Conservation (phyloP, 2,329 filamentous ascomycete genomes). For the Grosmannia penicillata region DNA sequence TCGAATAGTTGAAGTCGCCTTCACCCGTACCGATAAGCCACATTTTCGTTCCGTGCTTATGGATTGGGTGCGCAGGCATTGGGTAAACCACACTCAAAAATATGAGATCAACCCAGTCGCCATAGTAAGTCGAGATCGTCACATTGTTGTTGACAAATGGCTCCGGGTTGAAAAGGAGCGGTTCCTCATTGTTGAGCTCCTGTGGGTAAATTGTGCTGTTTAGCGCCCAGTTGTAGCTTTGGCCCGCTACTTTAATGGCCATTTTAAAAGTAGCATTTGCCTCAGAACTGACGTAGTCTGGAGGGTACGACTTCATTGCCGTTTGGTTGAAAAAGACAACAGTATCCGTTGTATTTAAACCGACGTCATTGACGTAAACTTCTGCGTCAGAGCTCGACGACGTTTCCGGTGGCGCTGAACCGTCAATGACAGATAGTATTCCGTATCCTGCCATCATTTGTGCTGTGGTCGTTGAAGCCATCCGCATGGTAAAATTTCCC, state of each 20-base stretch:
- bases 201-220: slow-evolving; percentile 28
- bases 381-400: slow-evolving; percentile 22
- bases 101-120: slow-evolving; percentile 42
- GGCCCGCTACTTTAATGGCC: slow-evolving; percentile 22
- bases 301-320: slow-evolving; percentile 30
- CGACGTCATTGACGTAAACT: slow-evolving; percentile 29
- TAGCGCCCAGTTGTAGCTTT: slow-evolving; percentile 37
- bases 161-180: slow-evolving; percentile 30
- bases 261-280: slow-evolving; percentile 32
- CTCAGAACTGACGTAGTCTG: slow-evolving; percentile 22
- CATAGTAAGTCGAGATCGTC: slow-evolving; percentile 29
- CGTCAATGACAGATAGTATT: slow-evolving; percentile 24
- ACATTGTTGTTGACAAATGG: slow-evolving; percentile 23
- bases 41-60: slow-evolving; percentile 50
- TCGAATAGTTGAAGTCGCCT: slow-evolving; percentile 34
- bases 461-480: slow-evolving; percentile 29
- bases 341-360: slow-evolving; percentile 22
- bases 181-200: slow-evolving; percentile 20
- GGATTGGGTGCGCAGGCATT: slow-evolving; percentile 44
- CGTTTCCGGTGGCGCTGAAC: no score
- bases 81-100: slow-evolving; percentile 26
- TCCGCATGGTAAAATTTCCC: slow-evolving; percentile 39
- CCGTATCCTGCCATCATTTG: slow-evolving; percentile 42
- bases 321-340: slow-evolving; percentile 29
- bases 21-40: slow-evolving; percentile 37